phyloP scores from a whole-genome alignment of 2,329 filamentous ascomycete genomes.

The Penicillium decumbens region DNA sequence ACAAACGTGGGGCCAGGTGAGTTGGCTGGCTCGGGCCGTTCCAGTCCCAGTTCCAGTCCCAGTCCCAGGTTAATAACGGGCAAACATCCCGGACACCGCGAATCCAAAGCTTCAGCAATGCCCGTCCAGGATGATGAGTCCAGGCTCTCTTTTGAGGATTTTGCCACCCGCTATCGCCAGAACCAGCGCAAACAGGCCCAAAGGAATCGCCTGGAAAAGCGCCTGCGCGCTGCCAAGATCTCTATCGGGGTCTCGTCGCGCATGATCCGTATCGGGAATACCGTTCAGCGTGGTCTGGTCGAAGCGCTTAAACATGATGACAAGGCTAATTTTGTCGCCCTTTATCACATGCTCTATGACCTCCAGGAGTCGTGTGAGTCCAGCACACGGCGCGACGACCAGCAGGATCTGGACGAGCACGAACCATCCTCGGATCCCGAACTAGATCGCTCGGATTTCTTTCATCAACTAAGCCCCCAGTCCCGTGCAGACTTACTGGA shows the following conservation, averaged over 20 bases:
- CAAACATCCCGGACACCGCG: constrained; percentile 18
- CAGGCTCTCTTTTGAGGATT: constrained; percentile 42
- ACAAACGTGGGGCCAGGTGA: constrained; percentile 31
- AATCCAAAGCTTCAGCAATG: constrained; percentile 8
- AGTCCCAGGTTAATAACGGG: background rate
- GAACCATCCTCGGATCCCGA: constrained; percentile 34
- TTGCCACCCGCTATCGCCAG: constrained; percentile 41
- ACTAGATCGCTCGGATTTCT: constrained; percentile 36
- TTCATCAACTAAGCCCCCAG: constrained; percentile 66
- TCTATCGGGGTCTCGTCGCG: constrained; percentile 43
- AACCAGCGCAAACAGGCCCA: constrained; percentile 41
- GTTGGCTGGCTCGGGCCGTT: constrained; percentile 31
- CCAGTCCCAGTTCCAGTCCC: constrained; percentile 23
- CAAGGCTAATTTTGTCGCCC: constrained; percentile 42
- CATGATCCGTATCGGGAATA: constrained; percentile 39
- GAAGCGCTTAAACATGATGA: constrained; percentile 45
- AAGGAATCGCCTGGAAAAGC: constrained; percentile 38
- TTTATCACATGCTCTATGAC: constrained; percentile 44
- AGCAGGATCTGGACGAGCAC: constrained; percentile 33
- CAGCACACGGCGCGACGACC: constrained; percentile 29
- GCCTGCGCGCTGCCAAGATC: constrained; percentile 39
- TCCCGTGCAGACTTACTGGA: constrained; percentile 70
- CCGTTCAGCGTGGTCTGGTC: constrained; percentile 43
- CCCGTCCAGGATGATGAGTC: constrained; percentile 18
- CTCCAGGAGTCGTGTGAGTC: constrained; percentile 42